These are phyloP conservation scores for Taxawa tesnikishii DNA, from an alignment of 2,329 filamentous ascomycete species.

Conservation along the genomic window DNA sequence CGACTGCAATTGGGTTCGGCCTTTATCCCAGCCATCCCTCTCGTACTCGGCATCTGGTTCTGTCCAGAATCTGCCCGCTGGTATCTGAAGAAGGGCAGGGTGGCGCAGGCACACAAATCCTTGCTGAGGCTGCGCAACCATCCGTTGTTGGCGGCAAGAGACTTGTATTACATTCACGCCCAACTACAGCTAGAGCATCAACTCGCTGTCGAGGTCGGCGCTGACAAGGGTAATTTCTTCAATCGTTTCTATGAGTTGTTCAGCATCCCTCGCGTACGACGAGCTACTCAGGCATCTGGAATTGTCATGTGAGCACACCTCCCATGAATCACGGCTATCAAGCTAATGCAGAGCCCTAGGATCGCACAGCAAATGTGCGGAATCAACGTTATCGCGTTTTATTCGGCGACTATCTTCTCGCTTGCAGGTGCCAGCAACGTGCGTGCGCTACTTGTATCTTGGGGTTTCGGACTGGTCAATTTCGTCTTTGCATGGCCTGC, in stretches of 20 bases:
- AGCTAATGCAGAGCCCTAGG: too few species aligned
- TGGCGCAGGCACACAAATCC: constrained; percentile 9
- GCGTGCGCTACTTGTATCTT: constrained; percentile 15
- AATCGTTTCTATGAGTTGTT: constrained; percentile 37
- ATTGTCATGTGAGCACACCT: constrained; percentile 23
- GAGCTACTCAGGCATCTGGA: constrained; percentile 17
- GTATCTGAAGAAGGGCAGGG: constrained; percentile 13
- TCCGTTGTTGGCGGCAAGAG: constrained; percentile 11
- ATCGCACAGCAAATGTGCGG: too few species aligned
- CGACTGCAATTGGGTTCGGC: constrained; percentile 49
- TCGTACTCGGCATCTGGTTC: constrained; percentile 45
- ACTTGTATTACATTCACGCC: constrained; percentile 12
- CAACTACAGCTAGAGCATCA: constrained; percentile 9
- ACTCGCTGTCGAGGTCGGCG: background rate
- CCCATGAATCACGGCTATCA: too few species aligned
- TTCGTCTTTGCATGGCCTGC: constrained; percentile 13
- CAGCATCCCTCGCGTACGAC: constrained; percentile 14
- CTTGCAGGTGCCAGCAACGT: constrained; percentile 12
- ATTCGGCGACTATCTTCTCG: constrained; percentile 16
- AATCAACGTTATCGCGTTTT: constrained; percentile 19
- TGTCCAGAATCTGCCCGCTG: constrained; percentile 16
- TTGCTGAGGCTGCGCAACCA: constrained; percentile 4
- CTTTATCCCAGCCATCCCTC: constrained; percentile 51
- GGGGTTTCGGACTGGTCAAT: constrained; percentile 16
- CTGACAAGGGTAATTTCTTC: constrained; percentile 17